phyloP scores from a whole-genome alignment of 768 basidiomycete genomes.

The Sistotremastrum suecicum region DNA sequence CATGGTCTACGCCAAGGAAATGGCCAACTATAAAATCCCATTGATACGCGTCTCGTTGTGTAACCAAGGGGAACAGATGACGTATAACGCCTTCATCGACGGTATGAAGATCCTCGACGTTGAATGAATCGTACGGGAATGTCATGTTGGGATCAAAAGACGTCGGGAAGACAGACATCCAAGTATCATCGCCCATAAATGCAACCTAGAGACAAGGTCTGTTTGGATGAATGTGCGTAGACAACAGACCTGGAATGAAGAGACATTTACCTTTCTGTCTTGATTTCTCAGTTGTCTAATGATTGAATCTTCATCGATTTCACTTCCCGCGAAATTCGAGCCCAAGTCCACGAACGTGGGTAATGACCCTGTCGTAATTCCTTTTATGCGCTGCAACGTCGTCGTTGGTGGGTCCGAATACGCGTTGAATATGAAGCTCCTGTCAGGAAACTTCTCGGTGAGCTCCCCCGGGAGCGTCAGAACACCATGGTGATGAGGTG shows the following conservation, averaged over 20 bases:
- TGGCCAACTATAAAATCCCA: constrained; percentile 91
- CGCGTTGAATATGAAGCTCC: constrained; percentile 79
- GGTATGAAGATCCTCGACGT: constrained; percentile 94
- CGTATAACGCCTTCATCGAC: constrained; percentile 84
- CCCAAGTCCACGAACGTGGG: constrained; percentile 95
- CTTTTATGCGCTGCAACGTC: constrained; percentile 91
- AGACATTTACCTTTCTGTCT: constrained; percentile 41
- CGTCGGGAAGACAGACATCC: constrained; percentile 79
- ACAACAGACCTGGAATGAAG: constrained; percentile 1
- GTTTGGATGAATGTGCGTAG: constrained; percentile 6
- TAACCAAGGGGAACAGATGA: constrained; percentile 70
- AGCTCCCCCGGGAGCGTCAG: constrained; percentile 68
- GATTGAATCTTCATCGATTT: constrained; percentile 79
- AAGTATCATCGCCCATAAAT: constrained; percentile 96
- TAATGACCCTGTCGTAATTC: constrained; percentile 84
- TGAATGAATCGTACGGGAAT: constrained; percentile 90
- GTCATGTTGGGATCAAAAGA: constrained; percentile 59
- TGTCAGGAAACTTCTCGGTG: constrained; percentile 42
- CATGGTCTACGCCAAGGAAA: constrained; percentile 92
- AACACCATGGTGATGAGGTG: constrained; percentile 68
- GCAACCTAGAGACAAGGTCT: constrained; percentile 40
- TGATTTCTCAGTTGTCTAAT: constrained; percentile 52
- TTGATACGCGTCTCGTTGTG: constrained; percentile 21
- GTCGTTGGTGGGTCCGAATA: constrained; percentile 92
- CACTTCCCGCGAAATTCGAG: constrained; percentile 78